These are phyloP conservation scores for Solanum corneliomulleri DNA, from an alignment of 257 asterid species.

Conservation along the genomic window DNA sequence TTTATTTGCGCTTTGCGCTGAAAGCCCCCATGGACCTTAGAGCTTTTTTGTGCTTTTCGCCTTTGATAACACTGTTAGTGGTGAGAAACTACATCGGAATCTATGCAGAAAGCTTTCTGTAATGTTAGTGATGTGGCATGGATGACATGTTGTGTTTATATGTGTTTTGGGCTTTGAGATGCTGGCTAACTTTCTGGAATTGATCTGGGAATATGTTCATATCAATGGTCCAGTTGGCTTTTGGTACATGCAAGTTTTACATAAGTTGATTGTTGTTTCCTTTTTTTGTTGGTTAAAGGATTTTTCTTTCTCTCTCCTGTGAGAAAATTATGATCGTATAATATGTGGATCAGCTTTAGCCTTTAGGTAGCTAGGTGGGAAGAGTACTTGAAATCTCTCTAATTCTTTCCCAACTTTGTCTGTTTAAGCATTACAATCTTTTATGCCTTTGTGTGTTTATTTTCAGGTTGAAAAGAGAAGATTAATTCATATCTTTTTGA, in stretches of 20 bases:
- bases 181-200: not conserved
- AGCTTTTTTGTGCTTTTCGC: no score
- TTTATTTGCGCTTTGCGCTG: no score
- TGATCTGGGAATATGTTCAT: not conserved
- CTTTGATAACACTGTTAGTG: not conserved
- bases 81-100: not conserved
- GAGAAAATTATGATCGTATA: not conserved
- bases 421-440: conserved; percentile 1
- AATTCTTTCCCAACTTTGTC: conserved; percentile 7
- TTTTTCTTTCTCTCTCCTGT: not conserved
- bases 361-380: not conserved
- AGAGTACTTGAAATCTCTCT: not conserved
- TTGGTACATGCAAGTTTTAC: not conserved
- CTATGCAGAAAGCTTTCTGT: not conserved
- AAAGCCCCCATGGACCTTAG: no score
- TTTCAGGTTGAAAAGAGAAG: conserved; percentile 76
- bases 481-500: conserved; percentile 52
- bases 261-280: not conserved
- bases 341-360: not conserved
- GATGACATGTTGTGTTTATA: not conserved
- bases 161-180: not conserved
- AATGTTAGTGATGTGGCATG: not conserved
- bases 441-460: conserved; percentile 4
- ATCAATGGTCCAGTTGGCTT: not conserved
- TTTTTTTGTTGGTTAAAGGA: not conserved